Conservation (phyloP, 1,284 basidiomycete genomes). For the Polyporus tsugae region DNA sequence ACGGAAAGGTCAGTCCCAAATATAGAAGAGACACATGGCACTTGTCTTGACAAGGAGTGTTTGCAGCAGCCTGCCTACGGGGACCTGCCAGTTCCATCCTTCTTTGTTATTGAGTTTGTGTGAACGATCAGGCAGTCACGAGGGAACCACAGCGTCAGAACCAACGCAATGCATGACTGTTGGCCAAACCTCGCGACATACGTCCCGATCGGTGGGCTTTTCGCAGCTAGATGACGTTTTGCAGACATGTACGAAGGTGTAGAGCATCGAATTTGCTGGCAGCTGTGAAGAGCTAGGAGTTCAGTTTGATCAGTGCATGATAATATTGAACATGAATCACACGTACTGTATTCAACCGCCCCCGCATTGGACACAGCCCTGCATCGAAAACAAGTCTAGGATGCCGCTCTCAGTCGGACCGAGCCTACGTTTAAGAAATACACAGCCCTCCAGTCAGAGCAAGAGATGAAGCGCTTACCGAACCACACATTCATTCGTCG, state of each 20-base stretch:
- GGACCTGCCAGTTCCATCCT: neutral
- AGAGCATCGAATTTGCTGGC: neutral
- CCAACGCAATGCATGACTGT: neutral
- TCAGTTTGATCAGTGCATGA: too few relatives aligned
- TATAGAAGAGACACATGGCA: neutral
- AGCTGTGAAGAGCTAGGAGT: too few relatives aligned
- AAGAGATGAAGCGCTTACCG: neutral
- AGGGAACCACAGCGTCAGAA: neutral
- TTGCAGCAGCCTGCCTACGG: neutral
- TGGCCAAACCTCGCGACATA: neutral
- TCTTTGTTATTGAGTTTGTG: too few relatives aligned
- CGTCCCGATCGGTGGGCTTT: neutral
- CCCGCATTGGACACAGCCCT: neutral
- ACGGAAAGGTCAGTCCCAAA: neutral
- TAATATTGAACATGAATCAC: too few relatives aligned
- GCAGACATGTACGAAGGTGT: too few relatives aligned
- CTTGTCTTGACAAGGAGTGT: neutral
- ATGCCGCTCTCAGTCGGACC: neutral
- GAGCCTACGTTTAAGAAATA: neutral
- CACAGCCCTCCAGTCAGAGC: neutral
- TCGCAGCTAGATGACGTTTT: neutral
- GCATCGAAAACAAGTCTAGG: neutral
- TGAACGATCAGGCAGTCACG: neutral
- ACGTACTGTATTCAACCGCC: too few relatives aligned
- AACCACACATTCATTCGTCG: neutral